Base-by-base conservation (phyloP, 1,139 yeast genomes). In the Saccharomyces hybrid region DNA sequence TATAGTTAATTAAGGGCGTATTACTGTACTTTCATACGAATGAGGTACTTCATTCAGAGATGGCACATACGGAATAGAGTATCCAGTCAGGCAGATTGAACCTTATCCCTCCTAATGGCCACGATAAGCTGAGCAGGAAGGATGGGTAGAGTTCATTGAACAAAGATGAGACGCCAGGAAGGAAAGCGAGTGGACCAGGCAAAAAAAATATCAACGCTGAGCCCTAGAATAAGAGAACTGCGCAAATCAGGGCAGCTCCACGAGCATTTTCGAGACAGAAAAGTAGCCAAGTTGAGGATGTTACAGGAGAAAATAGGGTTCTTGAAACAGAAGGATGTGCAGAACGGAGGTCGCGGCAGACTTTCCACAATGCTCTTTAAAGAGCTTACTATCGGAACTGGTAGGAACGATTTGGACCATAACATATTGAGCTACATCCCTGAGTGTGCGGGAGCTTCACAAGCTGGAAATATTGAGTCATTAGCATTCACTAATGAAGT, bases 211-310 rank as follows among this genome's bases (percentile, higher is more conserved):
- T 85, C 55, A 86, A 84, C 16, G 79, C 86, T 3, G 96, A 87
- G 68, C 96, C 97, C 4, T 80, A 77, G 61, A 83, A 84, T 64
- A 91, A 89, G 75, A 78, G 99, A 63, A 89, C 96, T 23, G 98
- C 97, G 1, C 99, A 93, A 72, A 93, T 93, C 71, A 79, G 99
- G 66, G 97, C 97, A 6, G 99, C 99, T 23, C 99, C 93, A 72
- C 78, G 98, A 55, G 98, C 98, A 7, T n/a, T 93, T 90, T 71
- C 78, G 99, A 58, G 98, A 93, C 71, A 81, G 99, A 60, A 93
- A 93, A 70, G 98, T 93, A 70, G 78, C 78, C 55, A 89, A 87
- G 66, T 80, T 93, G 84, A 81, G 84, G 66, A 97, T 90, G 59
- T 77, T 93, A 58, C 97, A 91, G 68, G 85, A 83, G 54, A 84